Percentiles rank a stretch among this genome's conserved stretches.
These are phyloP conservation scores for Lecanicillium sp. DNA, from an alignment of 2,329 filamentous ascomycete species.

Conservation along the genomic window DNA sequence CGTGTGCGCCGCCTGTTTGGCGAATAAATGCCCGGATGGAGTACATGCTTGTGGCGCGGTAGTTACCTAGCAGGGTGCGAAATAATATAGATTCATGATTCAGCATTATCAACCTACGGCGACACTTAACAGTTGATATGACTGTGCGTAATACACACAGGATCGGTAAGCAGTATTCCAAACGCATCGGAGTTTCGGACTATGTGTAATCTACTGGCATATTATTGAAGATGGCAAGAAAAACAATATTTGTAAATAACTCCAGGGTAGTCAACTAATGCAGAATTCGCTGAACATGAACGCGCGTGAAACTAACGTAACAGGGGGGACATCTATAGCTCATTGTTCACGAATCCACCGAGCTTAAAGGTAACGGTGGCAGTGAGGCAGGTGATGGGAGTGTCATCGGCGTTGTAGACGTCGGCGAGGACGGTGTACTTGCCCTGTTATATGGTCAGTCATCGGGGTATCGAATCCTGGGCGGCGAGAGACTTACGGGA, in stretches of 20 bases:
- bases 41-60: not conserved
- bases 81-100: constrained; percentile 1
- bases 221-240: constrained; percentile 17
- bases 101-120: not conserved
- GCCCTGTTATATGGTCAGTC: constrained; percentile 50
- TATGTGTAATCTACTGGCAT: not conserved
- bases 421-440: constrained; percentile 86
- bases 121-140: not conserved
- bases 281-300: constrained; percentile 7
- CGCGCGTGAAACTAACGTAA: constrained; percentile 9
- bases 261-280: constrained; percentile 4
- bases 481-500: constrained; percentile 55
- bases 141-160: not conserved
- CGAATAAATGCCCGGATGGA: constrained; percentile 48
- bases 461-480: not conserved
- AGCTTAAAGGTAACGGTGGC: constrained; percentile 60
- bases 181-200: not conserved
- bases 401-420: constrained; percentile 66
- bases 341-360: constrained; percentile 34
- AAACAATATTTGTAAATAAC: constrained; percentile 5
- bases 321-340: constrained; percentile 30
- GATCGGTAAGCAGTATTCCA: not conserved
- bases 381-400: constrained; percentile 80
- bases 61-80: not conserved
- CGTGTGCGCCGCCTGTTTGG: constrained; percentile 66